phyloP scores from a whole-genome alignment of 2,329 filamentous ascomycete species.

The Penicillium corylophilum region DNA sequence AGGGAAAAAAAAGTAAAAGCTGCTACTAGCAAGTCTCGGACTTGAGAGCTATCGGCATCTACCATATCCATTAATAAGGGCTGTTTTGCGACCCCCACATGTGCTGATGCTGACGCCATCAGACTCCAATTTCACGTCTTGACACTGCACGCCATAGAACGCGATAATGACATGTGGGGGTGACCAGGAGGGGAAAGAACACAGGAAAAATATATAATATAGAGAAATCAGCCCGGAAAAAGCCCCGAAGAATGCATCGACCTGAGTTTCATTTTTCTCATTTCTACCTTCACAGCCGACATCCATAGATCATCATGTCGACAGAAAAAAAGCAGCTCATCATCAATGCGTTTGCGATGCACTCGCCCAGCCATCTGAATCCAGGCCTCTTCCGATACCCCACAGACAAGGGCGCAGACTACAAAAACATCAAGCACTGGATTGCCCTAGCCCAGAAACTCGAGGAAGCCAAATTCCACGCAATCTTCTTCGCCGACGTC shows the following conservation, averaged over 20 bases:
- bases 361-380: constrained; percentile 47
- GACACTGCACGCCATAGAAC: constrained; percentile 12
- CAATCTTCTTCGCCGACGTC: constrained; percentile 53
- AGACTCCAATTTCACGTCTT: constrained; percentile 27
- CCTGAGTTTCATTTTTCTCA: neutral
- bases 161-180: constrained; percentile 11
- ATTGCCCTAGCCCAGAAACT: constrained; percentile 48
- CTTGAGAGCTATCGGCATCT: neutral
- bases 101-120: constrained; percentile 25
- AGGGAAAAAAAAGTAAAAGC: neutral
- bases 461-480: constrained; percentile 51
- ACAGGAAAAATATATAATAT: constrained; percentile 14
- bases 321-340: constrained; percentile 41
- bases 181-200: constrained; percentile 1
- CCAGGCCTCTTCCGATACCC: constrained; percentile 44
- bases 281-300: neutral
- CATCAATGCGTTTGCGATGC: constrained; percentile 52
- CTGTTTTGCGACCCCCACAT: neutral
- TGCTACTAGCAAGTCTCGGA: neutral
- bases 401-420: constrained; percentile 37
- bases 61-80: neutral
- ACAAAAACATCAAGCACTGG: constrained; percentile 49
- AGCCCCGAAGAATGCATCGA: neutral
- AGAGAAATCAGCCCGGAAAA: neutral
- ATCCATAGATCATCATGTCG: constrained; percentile 9